Evolutionary conservation across 371 early-diverging fungal species (phyloP).

Genomic region (Rhizopus microsporus): DNA sequence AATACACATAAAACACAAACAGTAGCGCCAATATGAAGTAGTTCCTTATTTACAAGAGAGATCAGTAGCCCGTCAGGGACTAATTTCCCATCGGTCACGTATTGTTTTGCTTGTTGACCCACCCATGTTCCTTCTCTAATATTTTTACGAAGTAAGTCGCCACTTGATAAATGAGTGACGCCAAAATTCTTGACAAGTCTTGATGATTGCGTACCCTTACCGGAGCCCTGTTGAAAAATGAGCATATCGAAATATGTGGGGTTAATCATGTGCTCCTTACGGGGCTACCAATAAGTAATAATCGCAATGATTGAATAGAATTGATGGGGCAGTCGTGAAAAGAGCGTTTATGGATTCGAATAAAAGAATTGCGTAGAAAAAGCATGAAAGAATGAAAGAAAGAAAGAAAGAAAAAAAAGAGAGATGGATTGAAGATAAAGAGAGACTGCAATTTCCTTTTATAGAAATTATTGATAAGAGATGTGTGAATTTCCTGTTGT

Average conservation of each 20-base stretch:
- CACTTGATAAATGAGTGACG: constrained; percentile 73
- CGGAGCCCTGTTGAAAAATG: constrained; percentile 61
- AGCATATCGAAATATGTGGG: neutral
- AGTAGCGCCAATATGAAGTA: constrained; percentile 51
- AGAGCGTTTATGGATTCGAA: constrained; percentile 4
- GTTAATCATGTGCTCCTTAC: constrained; percentile 32
- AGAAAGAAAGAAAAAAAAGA: neutral
- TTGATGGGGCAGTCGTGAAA: constrained; percentile 47
- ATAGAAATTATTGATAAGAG: constrained; percentile 1
- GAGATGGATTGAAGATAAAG: neutral
- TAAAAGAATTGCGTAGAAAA: neutral
- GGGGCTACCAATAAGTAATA: constrained; percentile 63
- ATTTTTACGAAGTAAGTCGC: constrained; percentile 81
- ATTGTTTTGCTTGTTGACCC: constrained; percentile 66
- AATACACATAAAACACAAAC: constrained; percentile 11
- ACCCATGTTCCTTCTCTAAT: constrained; percentile 68
- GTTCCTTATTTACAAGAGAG: constrained; percentile 71
- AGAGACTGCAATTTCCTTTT: neutral
- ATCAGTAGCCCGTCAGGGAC: constrained; percentile 83
- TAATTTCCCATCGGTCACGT: constrained; percentile 58
- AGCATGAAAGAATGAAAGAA: neutral
- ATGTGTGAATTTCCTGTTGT: neutral
- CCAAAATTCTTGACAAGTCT: constrained; percentile 72
- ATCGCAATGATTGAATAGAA: constrained; percentile 51
- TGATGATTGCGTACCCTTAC: constrained; percentile 88